phyloP scores from a whole-genome alignment of 345 rosid genomes.

The Populus alba region DNA sequence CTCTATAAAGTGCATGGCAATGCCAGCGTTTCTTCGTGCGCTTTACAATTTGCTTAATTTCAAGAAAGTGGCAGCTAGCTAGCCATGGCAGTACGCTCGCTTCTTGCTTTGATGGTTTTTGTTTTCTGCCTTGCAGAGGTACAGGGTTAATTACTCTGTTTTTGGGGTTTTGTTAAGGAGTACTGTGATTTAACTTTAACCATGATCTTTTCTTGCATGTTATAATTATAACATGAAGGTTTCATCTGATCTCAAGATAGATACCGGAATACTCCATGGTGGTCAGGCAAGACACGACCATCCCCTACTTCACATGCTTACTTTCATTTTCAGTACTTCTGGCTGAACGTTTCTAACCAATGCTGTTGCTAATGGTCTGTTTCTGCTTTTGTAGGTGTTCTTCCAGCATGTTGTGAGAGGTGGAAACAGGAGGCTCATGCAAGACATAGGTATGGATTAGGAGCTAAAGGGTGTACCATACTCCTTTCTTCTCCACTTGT shows the following conservation, averaged over 20 bases:
- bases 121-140: constrained; percentile 25
- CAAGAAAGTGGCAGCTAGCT: neutral
- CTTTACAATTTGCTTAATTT: neutral
- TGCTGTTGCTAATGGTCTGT: neutral
- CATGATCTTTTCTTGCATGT: neutral
- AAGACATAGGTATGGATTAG: constrained; percentile 28
- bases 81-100: constrained; percentile 11
- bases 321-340: neutral
- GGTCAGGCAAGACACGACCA: neutral
- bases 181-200: no score
- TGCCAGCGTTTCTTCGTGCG: neutral
- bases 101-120: constrained; percentile 22
- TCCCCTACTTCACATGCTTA: neutral
- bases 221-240: constrained; percentile 18
- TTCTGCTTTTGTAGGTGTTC: neutral
- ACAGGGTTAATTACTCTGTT: neutral
- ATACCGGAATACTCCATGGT: neutral
- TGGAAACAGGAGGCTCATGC: constrained; percentile 40
- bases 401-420: constrained; percentile 22
- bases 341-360: neutral
- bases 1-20: constrained; percentile 15
- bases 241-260: constrained; percentile 23
- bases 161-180: neutral
- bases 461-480: neutral
- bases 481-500: neutral